Conservation (phyloP, 139 green algal genomes). For the Picochlorum sp. region DNA sequence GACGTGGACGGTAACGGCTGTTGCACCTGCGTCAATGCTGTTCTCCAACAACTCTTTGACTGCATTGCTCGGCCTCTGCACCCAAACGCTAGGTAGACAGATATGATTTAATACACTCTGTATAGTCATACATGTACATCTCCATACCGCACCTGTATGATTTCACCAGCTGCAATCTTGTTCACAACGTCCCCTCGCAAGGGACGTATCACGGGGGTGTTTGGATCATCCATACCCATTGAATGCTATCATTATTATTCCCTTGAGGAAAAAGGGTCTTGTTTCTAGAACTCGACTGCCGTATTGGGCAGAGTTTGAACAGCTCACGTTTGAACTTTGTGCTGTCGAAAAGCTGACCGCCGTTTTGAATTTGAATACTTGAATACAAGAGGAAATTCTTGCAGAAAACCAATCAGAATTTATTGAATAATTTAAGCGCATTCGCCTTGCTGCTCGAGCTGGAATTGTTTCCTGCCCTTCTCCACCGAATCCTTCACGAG, state of each 20-base stretch:
- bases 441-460: neutral
- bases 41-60: conserved; percentile 99
- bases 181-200: conserved; percentile 82
- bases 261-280: too few relatives aligned
- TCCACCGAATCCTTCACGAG: conserved; percentile 5
- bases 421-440: too few relatives aligned
- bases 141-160: conserved; percentile 49
- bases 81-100: conserved; percentile 6
- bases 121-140: neutral
- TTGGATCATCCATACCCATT: neutral
- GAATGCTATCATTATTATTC: too few relatives aligned
- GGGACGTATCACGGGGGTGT: conserved; percentile 11
- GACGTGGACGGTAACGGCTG: conserved; percentile 45
- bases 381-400: too few relatives aligned
- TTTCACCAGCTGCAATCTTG: conserved; percentile 90
- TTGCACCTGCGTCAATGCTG: conserved; percentile 74
- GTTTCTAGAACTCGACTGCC: too few relatives aligned
- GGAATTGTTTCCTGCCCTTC: conserved; percentile 1
- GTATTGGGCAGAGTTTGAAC: too few relatives aligned
- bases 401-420: too few relatives aligned
- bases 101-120: neutral
- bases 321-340: too few relatives aligned
- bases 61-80: conserved; percentile 69
- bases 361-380: too few relatives aligned
- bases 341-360: too few relatives aligned